These are phyloP conservation scores for Colletotrichum camelliae DNA, from an alignment of 2,329 filamentous ascomycete genomes.

Conservation along the genomic window DNA sequence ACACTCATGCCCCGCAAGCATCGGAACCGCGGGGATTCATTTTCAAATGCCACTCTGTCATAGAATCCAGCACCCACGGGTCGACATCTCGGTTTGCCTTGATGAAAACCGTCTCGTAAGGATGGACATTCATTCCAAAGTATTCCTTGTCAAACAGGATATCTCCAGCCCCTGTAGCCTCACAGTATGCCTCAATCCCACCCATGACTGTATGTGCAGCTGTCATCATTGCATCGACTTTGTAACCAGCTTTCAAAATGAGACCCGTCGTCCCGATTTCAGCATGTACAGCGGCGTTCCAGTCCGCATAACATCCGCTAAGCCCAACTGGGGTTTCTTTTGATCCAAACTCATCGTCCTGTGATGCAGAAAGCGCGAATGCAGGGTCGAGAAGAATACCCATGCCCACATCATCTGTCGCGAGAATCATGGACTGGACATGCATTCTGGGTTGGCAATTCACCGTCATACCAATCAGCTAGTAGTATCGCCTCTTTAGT, in stretches of 20 bases:
- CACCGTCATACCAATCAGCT: conserved; percentile 42
- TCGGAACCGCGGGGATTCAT: conserved; percentile 29
- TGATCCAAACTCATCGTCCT: conserved; percentile 28
- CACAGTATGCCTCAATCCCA: background rate
- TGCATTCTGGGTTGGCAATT: conserved; percentile 38
- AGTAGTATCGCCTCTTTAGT: background rate
- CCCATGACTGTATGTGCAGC: conserved; percentile 26
- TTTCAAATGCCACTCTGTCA: conserved; percentile 35
- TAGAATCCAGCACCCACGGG: conserved; percentile 24
- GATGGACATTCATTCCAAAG: conserved; percentile 37
- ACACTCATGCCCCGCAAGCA: conserved; percentile 5
- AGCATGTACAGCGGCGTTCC: conserved; percentile 30
- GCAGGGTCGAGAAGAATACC: conserved; percentile 35
- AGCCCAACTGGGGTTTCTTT: conserved; percentile 31
- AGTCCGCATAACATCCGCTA: conserved; percentile 31
- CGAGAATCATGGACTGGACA: conserved; percentile 41
- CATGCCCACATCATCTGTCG: conserved; percentile 42
- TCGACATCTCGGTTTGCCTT: conserved; percentile 37
- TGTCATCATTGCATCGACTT: conserved; percentile 37
- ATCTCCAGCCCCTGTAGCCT: conserved; percentile 24
- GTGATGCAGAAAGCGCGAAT: conserved; percentile 18
- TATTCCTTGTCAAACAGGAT: conserved; percentile 30
- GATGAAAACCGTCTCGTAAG: conserved; percentile 42
- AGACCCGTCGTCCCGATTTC: conserved; percentile 35
- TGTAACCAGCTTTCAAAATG: conserved; percentile 34